Conservation (phyloP, 495 filamentous ascomycete genomes). For the Lasiosphaeris hirsuta region DNA sequence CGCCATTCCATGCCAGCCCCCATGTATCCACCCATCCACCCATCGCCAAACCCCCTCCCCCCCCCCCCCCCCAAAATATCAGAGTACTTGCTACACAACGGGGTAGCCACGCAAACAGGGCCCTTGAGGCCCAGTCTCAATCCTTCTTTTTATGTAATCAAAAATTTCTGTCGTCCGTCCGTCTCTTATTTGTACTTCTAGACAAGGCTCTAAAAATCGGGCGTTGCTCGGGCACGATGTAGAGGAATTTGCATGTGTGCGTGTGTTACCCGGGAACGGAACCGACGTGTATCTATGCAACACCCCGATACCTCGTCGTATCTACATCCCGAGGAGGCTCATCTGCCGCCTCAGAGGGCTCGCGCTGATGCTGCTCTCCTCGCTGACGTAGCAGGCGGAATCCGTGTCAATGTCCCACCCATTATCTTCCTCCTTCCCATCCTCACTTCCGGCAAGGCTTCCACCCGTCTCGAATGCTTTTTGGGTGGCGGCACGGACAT, state of each 20-base stretch:
- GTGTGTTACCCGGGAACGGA: neutral
- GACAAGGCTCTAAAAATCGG: neutral
- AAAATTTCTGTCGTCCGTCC: neutral
- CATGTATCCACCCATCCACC: neutral
- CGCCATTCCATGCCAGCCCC: neutral
- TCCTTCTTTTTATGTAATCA: neutral
- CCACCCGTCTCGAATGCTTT: slow-evolving; percentile 64
- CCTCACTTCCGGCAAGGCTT: slow-evolving; percentile 31
- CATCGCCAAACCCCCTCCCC: neutral
- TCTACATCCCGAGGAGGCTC: slow-evolving; percentile 54
- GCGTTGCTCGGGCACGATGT: neutral
- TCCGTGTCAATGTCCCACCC: slow-evolving; percentile 88
- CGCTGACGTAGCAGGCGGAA: slow-evolving; percentile 60
- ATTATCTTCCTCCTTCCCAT: slow-evolving; percentile 47
- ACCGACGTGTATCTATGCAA: neutral
- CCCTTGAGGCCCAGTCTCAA: too few relatives aligned
- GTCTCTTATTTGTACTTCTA: neutral
- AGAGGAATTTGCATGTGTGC: neutral
- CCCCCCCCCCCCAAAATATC: neutral
- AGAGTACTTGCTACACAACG: too few relatives aligned
- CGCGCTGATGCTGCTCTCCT: slow-evolving; percentile 55
- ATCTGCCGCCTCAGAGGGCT: slow-evolving; percentile 67
- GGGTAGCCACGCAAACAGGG: too few relatives aligned
- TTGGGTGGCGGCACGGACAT: slow-evolving; percentile 79
- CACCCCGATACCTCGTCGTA: neutral